Evolutionary conservation across 169 alveolate species (phyloP), one percentile per base, ranked within the genome.

Genomic region (Plasmodium relictum): DNA sequence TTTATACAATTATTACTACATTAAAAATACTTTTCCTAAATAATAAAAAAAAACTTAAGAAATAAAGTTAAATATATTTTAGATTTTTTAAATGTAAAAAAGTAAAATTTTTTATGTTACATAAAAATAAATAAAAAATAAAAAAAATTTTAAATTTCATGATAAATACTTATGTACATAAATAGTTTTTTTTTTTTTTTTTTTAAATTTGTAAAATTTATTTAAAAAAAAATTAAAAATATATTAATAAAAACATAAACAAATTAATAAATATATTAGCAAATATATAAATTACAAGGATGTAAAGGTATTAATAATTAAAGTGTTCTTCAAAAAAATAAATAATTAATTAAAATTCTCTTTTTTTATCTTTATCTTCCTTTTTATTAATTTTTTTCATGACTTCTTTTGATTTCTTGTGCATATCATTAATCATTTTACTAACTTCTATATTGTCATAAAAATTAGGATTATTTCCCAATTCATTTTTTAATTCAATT

Each of bases 321-420:
- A 48, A 48, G 7, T 0, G 6, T 0, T n/a, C 22, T 0, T 52
- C 10, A 59, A 16, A 12, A 59, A n/a, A 59, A 16, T 5, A 0
- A 3, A 0, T n/a, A 59, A 12, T 6, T 20, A 18, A 18, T 6
- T 20, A 18, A 18, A 59, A 59, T n/a, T 59, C 41, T 52, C 20
- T 52, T 52, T n/a, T 9, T 52, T 52, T 9, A 10, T 52, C 3
- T 52, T 6, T 52, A 66, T 65, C 85, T 90, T 14, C 89, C 65
- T 92, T 93, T 87, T 73, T 66, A 37, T 76, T 45, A 90, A 93
- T 91, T 73, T 68, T 68, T 1, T 92, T 86, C 72, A 85, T 89
- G n/a, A 93, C 92, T 76, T 94, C 93, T 41, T 54, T 56, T 66
- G 93, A 90, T 0, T 72, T 76, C 12, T 44, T 52, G 37, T 88